Percentiles rank a stretch among this genome's conserved stretches.
Conservation (phyloP, 352 stramenopile genomes). For the Globisporangium nodosum region DNA sequence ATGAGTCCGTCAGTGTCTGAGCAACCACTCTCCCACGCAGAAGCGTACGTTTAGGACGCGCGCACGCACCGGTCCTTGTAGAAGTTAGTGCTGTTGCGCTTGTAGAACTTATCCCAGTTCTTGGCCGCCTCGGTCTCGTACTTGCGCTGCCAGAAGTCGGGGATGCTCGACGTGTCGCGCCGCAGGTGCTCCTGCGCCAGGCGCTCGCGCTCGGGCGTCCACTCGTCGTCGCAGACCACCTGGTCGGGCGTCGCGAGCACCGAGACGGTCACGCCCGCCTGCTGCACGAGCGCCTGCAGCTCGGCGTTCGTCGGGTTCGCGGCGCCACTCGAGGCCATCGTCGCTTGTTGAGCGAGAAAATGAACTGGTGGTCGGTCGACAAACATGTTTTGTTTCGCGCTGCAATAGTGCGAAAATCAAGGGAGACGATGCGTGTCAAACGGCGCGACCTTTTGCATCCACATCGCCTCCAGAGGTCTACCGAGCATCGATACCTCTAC, state of each 20-base stretch:
- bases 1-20: no score
- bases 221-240: slow-evolving; percentile 78
- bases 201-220: slow-evolving; percentile 72
- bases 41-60: no score
- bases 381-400: no score
- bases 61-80: slow-evolving; percentile 87
- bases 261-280: slow-evolving; percentile 57
- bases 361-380: no score
- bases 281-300: slow-evolving; percentile 73
- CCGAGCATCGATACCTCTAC: no score
- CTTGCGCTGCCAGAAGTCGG: slow-evolving; percentile 83
- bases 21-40: background rate
- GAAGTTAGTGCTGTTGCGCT: slow-evolving; percentile 91
- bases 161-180: slow-evolving; percentile 76
- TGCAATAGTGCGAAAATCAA: no score
- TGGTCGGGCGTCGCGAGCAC: slow-evolving; percentile 57
- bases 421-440: background rate
- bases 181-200: slow-evolving; percentile 59
- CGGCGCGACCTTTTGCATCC: no score
- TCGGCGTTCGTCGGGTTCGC: slow-evolving; percentile 60
- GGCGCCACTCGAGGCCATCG: slow-evolving; percentile 31
- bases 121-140: slow-evolving; percentile 80
- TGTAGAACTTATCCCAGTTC: slow-evolving; percentile 95
- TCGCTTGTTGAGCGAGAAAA: background rate
- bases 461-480: no score